Conservation (phyloP, 257 asterid species). For the Knoxia roxburghii region DNA sequence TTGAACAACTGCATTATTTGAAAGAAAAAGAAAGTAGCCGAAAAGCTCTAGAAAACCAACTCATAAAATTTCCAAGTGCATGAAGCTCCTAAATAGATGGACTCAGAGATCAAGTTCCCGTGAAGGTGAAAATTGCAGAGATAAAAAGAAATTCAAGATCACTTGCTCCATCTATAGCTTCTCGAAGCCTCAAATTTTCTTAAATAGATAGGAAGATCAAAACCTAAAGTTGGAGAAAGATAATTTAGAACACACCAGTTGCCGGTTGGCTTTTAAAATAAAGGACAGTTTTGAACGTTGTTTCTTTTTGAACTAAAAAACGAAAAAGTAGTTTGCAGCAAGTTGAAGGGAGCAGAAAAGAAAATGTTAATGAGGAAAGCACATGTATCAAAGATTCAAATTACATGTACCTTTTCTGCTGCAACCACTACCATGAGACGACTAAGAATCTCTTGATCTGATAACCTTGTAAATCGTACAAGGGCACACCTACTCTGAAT, state of each 20-base stretch:
- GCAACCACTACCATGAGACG: slow-evolving; percentile 90
- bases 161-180: not conserved
- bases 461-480: slow-evolving; percentile 81
- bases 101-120: not conserved
- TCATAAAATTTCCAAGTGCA: not conserved
- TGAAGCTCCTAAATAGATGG: not conserved
- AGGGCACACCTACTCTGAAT: slow-evolving; percentile 97
- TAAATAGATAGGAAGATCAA: not conserved
- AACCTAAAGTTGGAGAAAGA: not conserved
- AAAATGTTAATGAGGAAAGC: too few species aligned
- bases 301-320: too few species aligned
- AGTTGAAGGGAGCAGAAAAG: not conserved
- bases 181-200: not conserved
- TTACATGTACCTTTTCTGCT: slow-evolving; percentile 68
- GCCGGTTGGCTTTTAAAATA: not conserved
- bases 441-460: slow-evolving; percentile 95
- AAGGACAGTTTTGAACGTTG: not conserved
- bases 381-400: not conserved
- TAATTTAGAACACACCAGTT: not conserved
- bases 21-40: not conserved
- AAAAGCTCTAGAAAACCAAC: not conserved
- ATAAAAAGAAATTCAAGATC: not conserved
- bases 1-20: not conserved
- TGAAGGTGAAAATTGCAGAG: not conserved
- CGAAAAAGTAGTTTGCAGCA: not conserved